Base-by-base conservation (phyloP, 2,329 filamentous ascomycete genomes). In the Scedosporium boydii region DNA sequence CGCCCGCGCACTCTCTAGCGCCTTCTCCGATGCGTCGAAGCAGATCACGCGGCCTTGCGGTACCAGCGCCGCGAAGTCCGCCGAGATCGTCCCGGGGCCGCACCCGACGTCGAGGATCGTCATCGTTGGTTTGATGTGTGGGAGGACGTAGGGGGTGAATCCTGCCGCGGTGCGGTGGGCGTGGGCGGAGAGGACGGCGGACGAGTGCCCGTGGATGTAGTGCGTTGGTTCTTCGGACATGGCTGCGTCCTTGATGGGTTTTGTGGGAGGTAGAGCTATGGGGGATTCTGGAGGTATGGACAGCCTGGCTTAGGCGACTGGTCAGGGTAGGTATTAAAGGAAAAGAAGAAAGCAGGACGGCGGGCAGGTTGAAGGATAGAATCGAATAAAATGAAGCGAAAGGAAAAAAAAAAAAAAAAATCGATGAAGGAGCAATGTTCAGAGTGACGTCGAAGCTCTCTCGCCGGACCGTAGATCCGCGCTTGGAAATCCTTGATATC, bases 81-180 rank as follows among this genome's bases (percentile, higher is more conserved):
- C 70, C 3, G 79, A 78, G 67, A 82, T 81, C 34, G 76, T 80
- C 2, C 79, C 80, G 0, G 79, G 77, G 0, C 79, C 79, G 67
- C 78, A 80, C 60, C 79, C 79, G 38, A 80, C 71, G 64, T 81
- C 78, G 60, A 81, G 75, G 56, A 81, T 71, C 21, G 64, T 67
- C 70, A 76, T 72, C 6, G 69, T 67, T 0, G 70, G 67, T 46
- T 73, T 70, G 46, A 82, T 71, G 60, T 75, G 68, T 0, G 76
- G 75, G 0, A 81, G 62, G 1, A 81, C 69, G 66, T 78, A 75
- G n/a, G 69, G 68, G 3, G 78, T 78, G 62, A 75, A 76, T 29
- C 74, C 74, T 29, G 78, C 72, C 4, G 73, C 77, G 1, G 77
- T 80, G 18, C 79, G 76, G 66, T 70, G 69, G 16, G 69, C 69